Conservation (phyloP, 176 grass and related monocot species). For the Aegilops umbellulata region DNA sequence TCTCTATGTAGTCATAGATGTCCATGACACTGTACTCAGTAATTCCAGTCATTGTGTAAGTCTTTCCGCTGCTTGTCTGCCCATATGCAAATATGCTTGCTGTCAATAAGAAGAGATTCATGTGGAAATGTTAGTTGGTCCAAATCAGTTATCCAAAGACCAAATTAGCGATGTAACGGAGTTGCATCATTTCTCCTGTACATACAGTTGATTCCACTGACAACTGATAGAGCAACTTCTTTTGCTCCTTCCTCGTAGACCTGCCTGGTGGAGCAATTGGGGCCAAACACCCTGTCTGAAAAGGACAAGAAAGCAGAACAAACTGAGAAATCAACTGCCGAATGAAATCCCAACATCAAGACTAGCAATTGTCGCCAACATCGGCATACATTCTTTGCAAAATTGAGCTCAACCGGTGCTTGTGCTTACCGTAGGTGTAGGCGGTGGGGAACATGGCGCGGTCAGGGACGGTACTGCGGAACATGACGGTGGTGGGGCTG, state of each 20-base stretch:
- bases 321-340: conserved; percentile 2
- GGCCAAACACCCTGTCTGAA: conserved; percentile 87
- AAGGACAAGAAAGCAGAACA: conserved; percentile 20
- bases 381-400: neutral
- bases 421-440: conserved; percentile 79
- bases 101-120: conserved; percentile 43
- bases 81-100: conserved; percentile 98
- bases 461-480: conserved; percentile 72
- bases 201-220: conserved; percentile 93
- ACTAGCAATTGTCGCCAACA: neutral
- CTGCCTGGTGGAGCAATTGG: conserved; percentile 54
- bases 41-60: conserved; percentile 91
- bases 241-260: conserved; percentile 92
- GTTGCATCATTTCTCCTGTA: neutral
- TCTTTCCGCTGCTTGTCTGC: conserved; percentile 97
- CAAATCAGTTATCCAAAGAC: neutral
- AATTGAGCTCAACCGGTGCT: conserved; percentile 10
- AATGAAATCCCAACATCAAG: neutral
- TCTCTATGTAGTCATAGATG: conserved; percentile 83
- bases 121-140: conserved; percentile 11
- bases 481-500: conserved; percentile 71
- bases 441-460: conserved; percentile 63
- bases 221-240: conserved; percentile 85
- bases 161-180: neutral
- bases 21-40: conserved; percentile 72